Evolutionary conservation across 371 early-diverging fungal species (phyloP).

Genomic region (Rhizopus arrhizus): DNA sequence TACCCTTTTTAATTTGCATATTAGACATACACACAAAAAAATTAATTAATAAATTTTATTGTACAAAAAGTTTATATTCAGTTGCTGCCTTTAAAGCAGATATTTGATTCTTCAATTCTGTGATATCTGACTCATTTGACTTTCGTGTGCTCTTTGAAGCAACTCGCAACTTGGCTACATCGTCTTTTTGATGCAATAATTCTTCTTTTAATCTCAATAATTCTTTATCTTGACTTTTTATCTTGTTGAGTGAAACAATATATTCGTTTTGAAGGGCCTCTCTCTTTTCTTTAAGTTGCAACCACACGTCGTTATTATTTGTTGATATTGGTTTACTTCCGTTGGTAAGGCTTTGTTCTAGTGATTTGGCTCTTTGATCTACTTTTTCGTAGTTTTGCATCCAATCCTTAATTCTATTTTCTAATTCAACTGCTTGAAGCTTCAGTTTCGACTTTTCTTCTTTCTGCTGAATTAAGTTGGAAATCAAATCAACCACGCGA

Average conservation of each 20-base stretch:
- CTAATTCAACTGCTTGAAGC: slow-evolving; percentile 61
- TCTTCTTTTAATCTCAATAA: slow-evolving; percentile 63
- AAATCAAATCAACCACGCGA: slow-evolving; percentile 91
- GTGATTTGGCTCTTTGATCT: slow-evolving; percentile 54
- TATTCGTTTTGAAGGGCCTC: slow-evolving; percentile 50
- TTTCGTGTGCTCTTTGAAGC: slow-evolving; percentile 33
- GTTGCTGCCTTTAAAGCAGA: slow-evolving; percentile 49
- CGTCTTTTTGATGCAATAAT: slow-evolving; percentile 67
- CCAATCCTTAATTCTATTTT: slow-evolving; percentile 69
- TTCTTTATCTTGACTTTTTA: slow-evolving; percentile 64
- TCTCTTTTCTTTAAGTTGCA: slow-evolving; percentile 53
- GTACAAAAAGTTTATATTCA: slow-evolving; percentile 33
- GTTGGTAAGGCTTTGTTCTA: slow-evolving; percentile 38
- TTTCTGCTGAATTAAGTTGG: slow-evolving; percentile 70
- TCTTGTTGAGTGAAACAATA: slow-evolving; percentile 50
- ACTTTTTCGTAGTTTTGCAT: slow-evolving; percentile 70
- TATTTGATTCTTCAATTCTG: slow-evolving; percentile 55
- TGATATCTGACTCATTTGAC: slow-evolving; percentile 39
- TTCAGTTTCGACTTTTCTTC: slow-evolving; percentile 69
- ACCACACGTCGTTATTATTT: slow-evolving; percentile 42
- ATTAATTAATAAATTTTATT: slow-evolving; percentile 8
- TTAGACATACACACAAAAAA: too few species aligned
- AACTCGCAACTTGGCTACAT: slow-evolving; percentile 66
- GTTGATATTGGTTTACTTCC: slow-evolving; percentile 53
- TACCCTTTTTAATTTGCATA: not conserved